A percentile compares a stretch with the other conserved stretches of the same genome.
Evolutionary conservation across 1,139 yeast species (phyloP).

Genomic region (Magnusiomyces ingens): DNA sequence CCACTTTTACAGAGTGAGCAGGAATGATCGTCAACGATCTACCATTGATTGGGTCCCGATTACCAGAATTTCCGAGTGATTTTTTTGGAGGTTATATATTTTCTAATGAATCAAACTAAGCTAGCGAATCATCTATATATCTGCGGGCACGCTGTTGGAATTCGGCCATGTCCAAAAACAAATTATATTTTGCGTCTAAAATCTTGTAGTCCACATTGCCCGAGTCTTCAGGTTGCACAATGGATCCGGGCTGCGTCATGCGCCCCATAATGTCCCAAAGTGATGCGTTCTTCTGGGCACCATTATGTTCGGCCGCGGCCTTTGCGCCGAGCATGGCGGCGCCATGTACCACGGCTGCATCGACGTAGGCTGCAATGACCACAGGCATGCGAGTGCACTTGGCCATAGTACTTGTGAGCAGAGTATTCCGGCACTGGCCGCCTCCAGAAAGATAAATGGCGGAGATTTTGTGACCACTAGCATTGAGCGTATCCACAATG

Average conservation of each 20-base stretch:
- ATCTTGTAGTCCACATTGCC: slow-evolving; percentile 54
- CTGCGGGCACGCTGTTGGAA: slow-evolving; percentile 72
- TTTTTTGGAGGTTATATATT: slow-evolving; percentile 18
- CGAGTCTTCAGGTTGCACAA: slow-evolving; percentile 57
- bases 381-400: slow-evolving; percentile 93
- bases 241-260: slow-evolving; percentile 77
- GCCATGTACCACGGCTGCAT: slow-evolving; percentile 95
- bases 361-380: slow-evolving; percentile 87
- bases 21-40: slow-evolving; percentile 78
- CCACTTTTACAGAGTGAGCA: slow-evolving; percentile 71
- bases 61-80: slow-evolving; percentile 21
- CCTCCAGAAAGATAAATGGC: slow-evolving; percentile 80
- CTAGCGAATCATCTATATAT: slow-evolving; percentile 46
- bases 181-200: slow-evolving; percentile 68
- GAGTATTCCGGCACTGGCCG: slow-evolving; percentile 90
- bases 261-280: slow-evolving; percentile 84
- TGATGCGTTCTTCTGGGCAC: neutral
- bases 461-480: slow-evolving; percentile 67
- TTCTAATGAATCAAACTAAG: neutral
- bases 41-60: slow-evolving; percentile 46
- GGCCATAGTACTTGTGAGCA: slow-evolving; percentile 82
- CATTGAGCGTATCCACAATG: slow-evolving; percentile 77
- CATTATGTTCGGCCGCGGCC: slow-evolving; percentile 47
- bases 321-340: slow-evolving; percentile 92
- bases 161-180: slow-evolving; percentile 80